These are phyloP conservation scores for Endocarpon pusillum DNA, from an alignment of 495 filamentous ascomycete species.

Conservation along the genomic window DNA sequence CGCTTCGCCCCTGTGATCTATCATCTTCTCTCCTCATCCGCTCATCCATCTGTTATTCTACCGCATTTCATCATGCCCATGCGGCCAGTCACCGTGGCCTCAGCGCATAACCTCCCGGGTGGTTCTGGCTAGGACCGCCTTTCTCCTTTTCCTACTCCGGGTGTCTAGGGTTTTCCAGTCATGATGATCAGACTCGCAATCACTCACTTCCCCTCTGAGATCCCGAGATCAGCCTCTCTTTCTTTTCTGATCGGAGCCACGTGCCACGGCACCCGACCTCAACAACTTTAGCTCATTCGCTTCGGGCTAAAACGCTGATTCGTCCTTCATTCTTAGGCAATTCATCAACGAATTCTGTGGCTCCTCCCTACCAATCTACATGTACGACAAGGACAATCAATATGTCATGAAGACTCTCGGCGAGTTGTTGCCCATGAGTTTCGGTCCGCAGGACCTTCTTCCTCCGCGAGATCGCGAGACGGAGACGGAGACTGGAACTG, in stretches of 20 bases:
- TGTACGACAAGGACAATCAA: conserved; percentile 65
- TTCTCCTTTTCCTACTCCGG: no score
- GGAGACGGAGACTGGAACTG: conserved; percentile 28
- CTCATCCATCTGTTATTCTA: not conserved
- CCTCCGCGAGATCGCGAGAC: conserved; percentile 60
- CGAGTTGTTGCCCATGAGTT: conserved; percentile 30
- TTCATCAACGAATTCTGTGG: conserved; percentile 60
- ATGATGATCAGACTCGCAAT: not conserved
- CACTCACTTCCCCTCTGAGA: not conserved
- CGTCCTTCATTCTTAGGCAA: not conserved
- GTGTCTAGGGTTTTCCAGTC: no score
- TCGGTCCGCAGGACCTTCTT: conserved; percentile 57
- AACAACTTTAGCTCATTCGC: no score
- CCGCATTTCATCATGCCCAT: not conserved
- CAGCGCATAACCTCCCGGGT: not conserved
- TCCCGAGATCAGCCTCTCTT: no score
- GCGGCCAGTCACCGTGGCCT: not conserved
- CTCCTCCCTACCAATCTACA: conserved; percentile 57
- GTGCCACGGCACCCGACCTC: no score
- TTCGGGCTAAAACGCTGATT: not conserved
- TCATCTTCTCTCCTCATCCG: not conserved
- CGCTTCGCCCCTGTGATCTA: conserved; percentile 23
- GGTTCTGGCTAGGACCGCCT: no score
- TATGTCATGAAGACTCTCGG: conserved; percentile 56
- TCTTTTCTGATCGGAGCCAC: no score